Base-by-base conservation (phyloP, 306 rosid genomes). In the Cicer pinnatifidum region DNA sequence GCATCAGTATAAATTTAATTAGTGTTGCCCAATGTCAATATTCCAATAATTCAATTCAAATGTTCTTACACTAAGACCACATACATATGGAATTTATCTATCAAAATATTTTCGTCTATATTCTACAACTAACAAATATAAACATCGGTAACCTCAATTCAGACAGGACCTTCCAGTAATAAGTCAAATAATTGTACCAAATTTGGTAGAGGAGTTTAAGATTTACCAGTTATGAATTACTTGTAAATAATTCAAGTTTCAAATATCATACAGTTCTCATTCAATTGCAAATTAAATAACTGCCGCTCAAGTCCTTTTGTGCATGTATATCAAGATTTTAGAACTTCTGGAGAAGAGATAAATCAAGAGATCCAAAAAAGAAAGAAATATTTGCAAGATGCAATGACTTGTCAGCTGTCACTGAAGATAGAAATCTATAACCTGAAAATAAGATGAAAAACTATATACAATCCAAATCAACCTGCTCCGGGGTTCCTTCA, bases 401-500 rank as follows among this genome's bases (percentile, higher is more conserved):
- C 67, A 66, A 39, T 61, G 48, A n/a, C 59, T 68, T 38, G 23
- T 33, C 54, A n/a, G 52, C 62, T 38, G 23, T 40, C 54, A 28
- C 56, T 53, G 15, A 13, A 84, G 69, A 59, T 11, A 16, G 71
- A 61, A 45, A 64, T 64, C 53, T 40, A 77, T 43, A 52, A 67
- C 66, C 52, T 46, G 43, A 50, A 82, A 62, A 48, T 15, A 72
- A 41, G 44, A 67, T 41, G 73, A 46, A 69, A 60, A 70, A 50
- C 69, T 48, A 51, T 62, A 47, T 45, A 54, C 13, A 67, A 80
- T 80, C 52, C 64, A 81, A 76, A 80, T 69, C 78, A 71, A 94
- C 99, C 94, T 94, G 96, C 76, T 89, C 86, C 11, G 91, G 93
- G 64, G 90, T 91, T 86, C 97, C 97, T 87, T 94, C 99, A 62